phyloP scores from a whole-genome alignment of 148 eudicot species.

The Polygonum maritimum region DNA sequence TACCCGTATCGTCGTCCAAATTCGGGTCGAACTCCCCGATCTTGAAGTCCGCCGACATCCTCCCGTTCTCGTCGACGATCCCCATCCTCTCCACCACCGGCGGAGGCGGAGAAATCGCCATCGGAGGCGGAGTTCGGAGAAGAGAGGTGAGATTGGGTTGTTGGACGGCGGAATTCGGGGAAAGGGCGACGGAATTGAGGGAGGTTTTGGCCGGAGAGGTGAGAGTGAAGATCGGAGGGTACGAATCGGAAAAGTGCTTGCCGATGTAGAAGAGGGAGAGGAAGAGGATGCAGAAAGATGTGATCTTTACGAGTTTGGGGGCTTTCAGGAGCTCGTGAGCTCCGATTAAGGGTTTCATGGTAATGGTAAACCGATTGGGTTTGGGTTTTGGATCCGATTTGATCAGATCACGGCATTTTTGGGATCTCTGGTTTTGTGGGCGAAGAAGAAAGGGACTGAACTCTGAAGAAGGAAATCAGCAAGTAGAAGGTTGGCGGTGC shows the following conservation, averaged over 20 bases:
- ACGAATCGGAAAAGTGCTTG: constrained; percentile 21
- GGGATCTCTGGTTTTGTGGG: not conserved
- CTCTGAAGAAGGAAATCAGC: not conserved
- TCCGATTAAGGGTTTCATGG: not conserved
- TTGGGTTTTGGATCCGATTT: not conserved
- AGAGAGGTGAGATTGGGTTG: constrained; percentile 2
- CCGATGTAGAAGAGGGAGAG: constrained; percentile 36
- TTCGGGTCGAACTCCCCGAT: constrained; percentile 38
- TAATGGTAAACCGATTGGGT: not conserved
- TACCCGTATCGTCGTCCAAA: constrained; percentile 15
- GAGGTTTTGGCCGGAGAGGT: constrained; percentile 1
- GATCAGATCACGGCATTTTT: not conserved
- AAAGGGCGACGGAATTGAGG: not conserved
- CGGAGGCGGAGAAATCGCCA: constrained; percentile 16
- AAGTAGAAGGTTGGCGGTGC: not conserved
- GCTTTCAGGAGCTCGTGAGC: not conserved
- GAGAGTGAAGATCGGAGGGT: constrained; percentile 4
- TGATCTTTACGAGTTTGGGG: constrained; percentile 20
- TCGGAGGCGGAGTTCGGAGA: not conserved
- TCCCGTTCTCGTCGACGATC: constrained; percentile 48
- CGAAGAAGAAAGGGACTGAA: not conserved
- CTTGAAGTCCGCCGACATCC: constrained; percentile 42
- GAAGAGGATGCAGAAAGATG: constrained; percentile 33
- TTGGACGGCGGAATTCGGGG: constrained; percentile 12
- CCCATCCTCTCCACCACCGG: constrained; percentile 44